Evolutionary conservation across 2,329 filamentous ascomycete species (phyloP).

Genomic region (Eutypella sp.): DNA sequence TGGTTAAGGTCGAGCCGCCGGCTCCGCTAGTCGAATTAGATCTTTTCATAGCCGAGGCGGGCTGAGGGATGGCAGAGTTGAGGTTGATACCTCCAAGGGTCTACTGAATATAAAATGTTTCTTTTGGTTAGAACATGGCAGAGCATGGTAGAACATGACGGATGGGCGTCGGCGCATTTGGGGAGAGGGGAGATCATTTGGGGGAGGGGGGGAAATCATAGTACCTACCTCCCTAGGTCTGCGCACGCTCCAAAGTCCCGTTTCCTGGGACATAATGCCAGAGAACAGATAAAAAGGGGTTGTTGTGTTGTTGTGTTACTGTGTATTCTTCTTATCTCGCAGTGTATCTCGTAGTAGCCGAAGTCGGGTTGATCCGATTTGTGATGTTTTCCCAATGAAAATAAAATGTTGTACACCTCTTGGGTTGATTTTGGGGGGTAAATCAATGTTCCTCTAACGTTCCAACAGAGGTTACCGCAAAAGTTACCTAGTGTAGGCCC

Average conservation of each 20-base stretch:
- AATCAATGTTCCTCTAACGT: too few species aligned
- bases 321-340: too few species aligned
- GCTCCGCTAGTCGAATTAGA: constrained; percentile 71
- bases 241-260: constrained; percentile 84
- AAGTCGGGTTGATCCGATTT: too few species aligned
- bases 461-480: not conserved
- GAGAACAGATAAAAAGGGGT: constrained; percentile 1
- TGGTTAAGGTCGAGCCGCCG: constrained; percentile 57
- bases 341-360: too few species aligned
- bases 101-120: constrained; percentile 38
- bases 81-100: constrained; percentile 81
- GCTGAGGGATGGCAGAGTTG: constrained; percentile 83
- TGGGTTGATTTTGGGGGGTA: too few species aligned
- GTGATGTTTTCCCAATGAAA: too few species aligned
- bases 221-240: constrained; percentile 78
- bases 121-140: constrained; percentile 3
- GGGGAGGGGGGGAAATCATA: too few species aligned
- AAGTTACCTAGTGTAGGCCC: constrained; percentile 3
- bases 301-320: constrained; percentile 4
- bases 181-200: constrained; percentile 5
- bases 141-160: too few species aligned
- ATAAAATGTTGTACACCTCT: too few species aligned
- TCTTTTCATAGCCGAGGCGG: constrained; percentile 89
- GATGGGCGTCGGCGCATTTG: constrained; percentile 7
- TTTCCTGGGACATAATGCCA: constrained; percentile 74